These are phyloP conservation scores for Entrophospora sp. DNA, from an alignment of 192 early-diverging fungal genomes.

Conservation along the genomic window DNA sequence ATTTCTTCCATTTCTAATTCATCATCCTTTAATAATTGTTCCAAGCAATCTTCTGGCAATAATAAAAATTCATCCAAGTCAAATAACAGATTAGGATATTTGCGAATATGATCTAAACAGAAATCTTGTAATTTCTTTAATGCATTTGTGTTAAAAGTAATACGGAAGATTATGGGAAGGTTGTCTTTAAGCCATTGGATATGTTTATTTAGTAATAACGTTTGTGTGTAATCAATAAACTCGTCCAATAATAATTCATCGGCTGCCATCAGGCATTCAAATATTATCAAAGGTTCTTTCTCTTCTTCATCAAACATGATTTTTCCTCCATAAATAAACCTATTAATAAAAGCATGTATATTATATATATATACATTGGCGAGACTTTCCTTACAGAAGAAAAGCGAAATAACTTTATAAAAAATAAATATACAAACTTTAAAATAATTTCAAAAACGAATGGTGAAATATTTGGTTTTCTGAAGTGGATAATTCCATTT, in stretches of 20 bases:
- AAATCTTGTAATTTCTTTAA: conserved; percentile 11
- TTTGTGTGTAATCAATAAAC: background rate
- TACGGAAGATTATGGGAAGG: background rate
- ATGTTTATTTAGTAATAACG: background rate
- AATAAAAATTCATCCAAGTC: background rate
- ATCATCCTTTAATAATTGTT: background rate
- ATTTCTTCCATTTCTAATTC: conserved; percentile 5
- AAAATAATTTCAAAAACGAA: conserved; percentile 10
- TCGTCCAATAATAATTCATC: conserved; percentile 1
- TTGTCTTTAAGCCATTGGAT: conserved; percentile 3
- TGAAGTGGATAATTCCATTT: background rate
- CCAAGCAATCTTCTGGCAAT: background rate
- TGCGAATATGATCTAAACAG: conserved; percentile 1
- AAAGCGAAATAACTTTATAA: background rate
- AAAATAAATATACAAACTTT: background rate
- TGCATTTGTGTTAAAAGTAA: background rate
- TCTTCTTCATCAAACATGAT: background rate
- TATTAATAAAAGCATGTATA: background rate
- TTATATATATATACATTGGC: too few relatives aligned
- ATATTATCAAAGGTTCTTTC: background rate
- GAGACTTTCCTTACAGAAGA: too few relatives aligned
- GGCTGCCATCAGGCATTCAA: conserved; percentile 1
- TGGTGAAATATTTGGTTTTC: conserved; percentile 6
- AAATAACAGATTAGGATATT: conserved; percentile 5
- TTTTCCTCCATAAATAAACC: conserved; percentile 5